These are phyloP conservation scores for Aspergillus jensenii DNA, from an alignment of 2,329 filamentous ascomycete species.

Conservation along the genomic window DNA sequence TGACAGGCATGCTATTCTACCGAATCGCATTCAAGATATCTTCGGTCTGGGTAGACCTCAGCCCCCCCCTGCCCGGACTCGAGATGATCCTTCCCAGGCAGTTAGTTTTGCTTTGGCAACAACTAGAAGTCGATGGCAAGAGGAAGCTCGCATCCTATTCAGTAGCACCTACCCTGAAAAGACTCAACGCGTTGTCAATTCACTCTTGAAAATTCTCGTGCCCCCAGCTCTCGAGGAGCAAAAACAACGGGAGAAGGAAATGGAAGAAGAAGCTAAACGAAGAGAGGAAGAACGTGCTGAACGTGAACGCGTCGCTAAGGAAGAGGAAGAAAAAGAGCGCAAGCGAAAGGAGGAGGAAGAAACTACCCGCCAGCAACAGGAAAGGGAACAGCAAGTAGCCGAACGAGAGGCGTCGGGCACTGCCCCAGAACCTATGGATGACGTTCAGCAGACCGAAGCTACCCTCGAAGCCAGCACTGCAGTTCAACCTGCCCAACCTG, in stretches of 20 bases:
- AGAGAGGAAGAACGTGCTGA: slow-evolving; percentile 62
- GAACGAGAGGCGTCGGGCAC: slow-evolving; percentile 49
- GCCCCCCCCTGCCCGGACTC: slow-evolving; percentile 34
- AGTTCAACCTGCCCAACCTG: slow-evolving; percentile 37
- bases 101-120: slow-evolving; percentile 71
- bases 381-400: slow-evolving; percentile 63
- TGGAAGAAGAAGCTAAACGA: slow-evolving; percentile 55
- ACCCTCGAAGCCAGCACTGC: slow-evolving; percentile 26
- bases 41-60: slow-evolving; percentile 36
- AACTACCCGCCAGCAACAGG: slow-evolving; percentile 59
- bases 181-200: slow-evolving; percentile 64
- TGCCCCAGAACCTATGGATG: slow-evolving; percentile 69
- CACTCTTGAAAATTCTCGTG: slow-evolving; percentile 71
- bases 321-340: slow-evolving; percentile 72
- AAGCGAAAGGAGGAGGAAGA: slow-evolving; percentile 63
- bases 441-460: slow-evolving; percentile 60
- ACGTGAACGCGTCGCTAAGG: slow-evolving; percentile 61
- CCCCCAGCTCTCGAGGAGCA: slow-evolving; percentile 83
- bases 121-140: slow-evolving; percentile 78
- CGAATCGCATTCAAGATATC: slow-evolving; percentile 55
- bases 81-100: slow-evolving; percentile 62
- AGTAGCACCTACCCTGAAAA: slow-evolving; percentile 68
- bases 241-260: slow-evolving; percentile 64
- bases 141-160: slow-evolving; percentile 87
- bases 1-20: slow-evolving; percentile 51